Base-by-base conservation (phyloP, 257 asterid species). In the Scutellaria minor region DNA sequence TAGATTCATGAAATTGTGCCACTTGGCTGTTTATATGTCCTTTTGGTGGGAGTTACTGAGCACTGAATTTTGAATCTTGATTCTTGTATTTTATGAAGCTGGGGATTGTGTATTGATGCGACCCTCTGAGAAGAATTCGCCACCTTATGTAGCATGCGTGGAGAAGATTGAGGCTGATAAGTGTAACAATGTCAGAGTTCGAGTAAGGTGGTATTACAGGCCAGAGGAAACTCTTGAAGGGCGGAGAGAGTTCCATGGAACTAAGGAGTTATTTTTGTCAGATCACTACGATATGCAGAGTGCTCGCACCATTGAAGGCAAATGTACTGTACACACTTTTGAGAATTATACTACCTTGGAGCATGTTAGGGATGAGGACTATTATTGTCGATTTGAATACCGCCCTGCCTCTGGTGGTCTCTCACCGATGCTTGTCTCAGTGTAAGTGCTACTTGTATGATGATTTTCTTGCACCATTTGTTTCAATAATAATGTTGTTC, bases 141-240 rank as follows among this genome's bases (percentile, higher is more conserved):
- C 89, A 3, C 85, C 93, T 0, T 88, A 88, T 60, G 92, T 88
- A 70, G 96, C 85, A 5, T 84, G 74, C 0, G 82, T 83, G 46
- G 85, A 86, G 81, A 86, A 79, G 73, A 79, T 88, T 6, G 95
- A 86, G 75, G 84, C 83, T n/a, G 92, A 83, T 66, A 78, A 50
- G 8, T 72, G 83, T 12, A 77, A 78, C 73, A 78, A 80, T 60
- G 63, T 76, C 72, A 81, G 64, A 48, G 85, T 88, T 11, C 73
- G 72, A 18, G 88, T 88, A 15, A 81, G 89, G 66, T 90, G 95
- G 96, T 90, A 84, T 57, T 87, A 88, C 68, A 79, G 93, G 78
- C 96, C 91, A 24, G 93, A 89, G 83, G 96, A 89, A 71, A 79
- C 92, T 37, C 40, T 48, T 15, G 90, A 86, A 15, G 96, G 96